These are phyloP conservation scores for Fusarium denticulatum DNA, from an alignment of 2,329 filamentous ascomycete genomes.

Conservation along the genomic window DNA sequence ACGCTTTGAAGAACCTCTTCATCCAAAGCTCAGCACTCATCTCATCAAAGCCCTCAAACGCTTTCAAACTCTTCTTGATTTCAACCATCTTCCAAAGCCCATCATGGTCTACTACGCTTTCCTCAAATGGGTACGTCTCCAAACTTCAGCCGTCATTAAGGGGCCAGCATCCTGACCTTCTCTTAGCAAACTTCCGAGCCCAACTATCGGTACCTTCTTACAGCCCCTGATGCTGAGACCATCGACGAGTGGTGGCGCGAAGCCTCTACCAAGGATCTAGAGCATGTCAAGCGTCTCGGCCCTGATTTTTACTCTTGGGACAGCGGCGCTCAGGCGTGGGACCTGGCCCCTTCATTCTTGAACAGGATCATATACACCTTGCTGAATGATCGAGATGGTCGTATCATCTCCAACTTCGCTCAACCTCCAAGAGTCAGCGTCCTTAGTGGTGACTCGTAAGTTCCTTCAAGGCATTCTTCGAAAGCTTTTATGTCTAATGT, in stretches of 20 bases:
- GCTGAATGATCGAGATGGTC: neutral
- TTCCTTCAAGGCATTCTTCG: neutral
- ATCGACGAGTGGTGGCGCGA: constrained; percentile 14
- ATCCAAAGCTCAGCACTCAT: too few relatives aligned
- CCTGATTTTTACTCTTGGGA: neutral
- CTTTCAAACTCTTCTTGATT: too few relatives aligned
- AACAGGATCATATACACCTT: neutral
- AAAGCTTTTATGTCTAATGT: neutral
- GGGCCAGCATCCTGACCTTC: neutral
- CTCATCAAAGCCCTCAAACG: neutral
- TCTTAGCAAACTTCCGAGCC: neutral
- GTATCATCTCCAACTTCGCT: neutral
- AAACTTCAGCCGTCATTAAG: neutral
- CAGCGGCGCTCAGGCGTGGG: neutral
- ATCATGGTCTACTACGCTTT: constrained; percentile 15
- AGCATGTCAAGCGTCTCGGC: neutral
- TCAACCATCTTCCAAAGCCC: neutral
- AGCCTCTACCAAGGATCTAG: neutral
- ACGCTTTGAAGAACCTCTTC: neutral
- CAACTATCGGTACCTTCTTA: neutral
- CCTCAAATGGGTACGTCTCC: neutral
- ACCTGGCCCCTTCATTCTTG: neutral
- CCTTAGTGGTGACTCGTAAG: neutral
- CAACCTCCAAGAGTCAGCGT: neutral
- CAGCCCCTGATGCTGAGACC: neutral